Evolutionary conservation across 73 alveolate species (phyloP).

Genomic region (Blepharisma japonicum): DNA sequence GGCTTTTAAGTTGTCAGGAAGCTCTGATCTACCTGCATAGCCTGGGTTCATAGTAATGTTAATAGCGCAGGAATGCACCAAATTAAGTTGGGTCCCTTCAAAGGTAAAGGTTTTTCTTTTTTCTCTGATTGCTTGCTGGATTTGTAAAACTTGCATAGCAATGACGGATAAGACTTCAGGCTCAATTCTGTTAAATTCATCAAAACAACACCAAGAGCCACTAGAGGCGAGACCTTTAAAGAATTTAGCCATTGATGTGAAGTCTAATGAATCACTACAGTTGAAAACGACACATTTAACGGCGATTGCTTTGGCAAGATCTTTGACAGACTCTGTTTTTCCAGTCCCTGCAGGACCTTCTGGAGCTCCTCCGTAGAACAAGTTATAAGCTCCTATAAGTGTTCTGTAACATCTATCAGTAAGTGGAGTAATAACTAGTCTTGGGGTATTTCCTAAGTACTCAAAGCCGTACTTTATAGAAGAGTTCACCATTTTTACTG

Average conservation of each 20-base stretch:
- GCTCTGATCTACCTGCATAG: constrained; percentile 95
- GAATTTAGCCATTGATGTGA: constrained; percentile 89
- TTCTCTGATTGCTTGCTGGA: constrained; percentile 66
- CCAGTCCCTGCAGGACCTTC: constrained; percentile 99
- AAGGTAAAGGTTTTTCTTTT: constrained; percentile 41
- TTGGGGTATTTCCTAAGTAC: constrained; percentile 90
- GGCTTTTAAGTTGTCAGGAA: constrained; percentile 96
- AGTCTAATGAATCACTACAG: constrained; percentile 92
- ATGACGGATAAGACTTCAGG: constrained; percentile 80
- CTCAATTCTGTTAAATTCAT: constrained; percentile 97
- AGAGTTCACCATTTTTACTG: constrained; percentile 57
- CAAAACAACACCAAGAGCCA: constrained; percentile 98
- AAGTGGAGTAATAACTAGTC: constrained; percentile 95
- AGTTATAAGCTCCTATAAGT: constrained; percentile 89
- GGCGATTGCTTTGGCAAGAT: constrained; percentile 91
- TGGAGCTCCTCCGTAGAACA: constrained; percentile 96
- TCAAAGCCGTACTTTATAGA: constrained; percentile 91
- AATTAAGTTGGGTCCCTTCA: constrained; percentile 69
- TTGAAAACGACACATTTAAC: constrained; percentile 93
- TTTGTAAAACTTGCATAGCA: constrained; percentile 66
- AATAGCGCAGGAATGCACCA: constrained; percentile 85
- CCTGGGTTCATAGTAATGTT: constrained; percentile 98
- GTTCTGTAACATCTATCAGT: constrained; percentile 97
- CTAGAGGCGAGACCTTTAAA: constrained; percentile 93
- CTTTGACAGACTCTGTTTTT: constrained; percentile 97